A percentile compares a stretch with the other conserved stretches of the same genome.
phyloP scores from a whole-genome alignment of 441 rosid genomes.

The Flueggea neowawraea region DNA sequence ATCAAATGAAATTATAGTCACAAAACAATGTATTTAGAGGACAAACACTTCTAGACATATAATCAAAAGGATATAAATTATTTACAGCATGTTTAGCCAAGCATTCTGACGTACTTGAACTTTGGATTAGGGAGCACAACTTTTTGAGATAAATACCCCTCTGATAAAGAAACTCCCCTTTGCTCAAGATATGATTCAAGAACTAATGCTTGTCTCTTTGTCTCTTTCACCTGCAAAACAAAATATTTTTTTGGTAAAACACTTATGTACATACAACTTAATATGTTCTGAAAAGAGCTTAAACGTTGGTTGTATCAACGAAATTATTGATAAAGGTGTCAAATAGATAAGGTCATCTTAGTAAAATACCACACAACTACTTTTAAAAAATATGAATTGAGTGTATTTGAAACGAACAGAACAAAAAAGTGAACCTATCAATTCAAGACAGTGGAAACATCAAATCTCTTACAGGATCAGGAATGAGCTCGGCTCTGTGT shows the following conservation, averaged over 20 bases:
- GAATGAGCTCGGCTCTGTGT: conserved; percentile 36
- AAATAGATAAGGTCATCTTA: too few relatives aligned
- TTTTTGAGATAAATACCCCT: conserved; percentile 80
- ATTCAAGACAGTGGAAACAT: too few relatives aligned
- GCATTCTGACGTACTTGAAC: conserved; percentile 44
- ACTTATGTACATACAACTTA: too few relatives aligned
- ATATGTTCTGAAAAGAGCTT: too few relatives aligned
- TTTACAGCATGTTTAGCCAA: background rate
- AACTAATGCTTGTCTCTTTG: conserved; percentile 55
- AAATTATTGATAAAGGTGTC: too few relatives aligned
- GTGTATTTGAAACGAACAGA: too few relatives aligned
- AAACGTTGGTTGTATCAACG: too few relatives aligned
- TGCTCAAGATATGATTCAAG: conserved; percentile 92
- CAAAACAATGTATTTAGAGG: background rate
- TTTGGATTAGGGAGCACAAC: conserved; percentile 84
- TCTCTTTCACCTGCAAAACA: conserved; percentile 60
- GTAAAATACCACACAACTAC: too few relatives aligned
- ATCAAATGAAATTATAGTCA: background rate
- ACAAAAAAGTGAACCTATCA: too few relatives aligned
- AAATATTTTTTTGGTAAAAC: background rate
- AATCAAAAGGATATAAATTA: background rate
- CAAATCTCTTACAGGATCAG: conserved; percentile 65
- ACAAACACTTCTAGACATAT: background rate
- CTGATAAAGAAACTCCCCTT: conserved; percentile 74
- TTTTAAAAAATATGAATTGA: too few relatives aligned